These are phyloP conservation scores for Sphenostylis stenocarpa DNA, from an alignment of 306 rosid genomes.

Conservation along the genomic window DNA sequence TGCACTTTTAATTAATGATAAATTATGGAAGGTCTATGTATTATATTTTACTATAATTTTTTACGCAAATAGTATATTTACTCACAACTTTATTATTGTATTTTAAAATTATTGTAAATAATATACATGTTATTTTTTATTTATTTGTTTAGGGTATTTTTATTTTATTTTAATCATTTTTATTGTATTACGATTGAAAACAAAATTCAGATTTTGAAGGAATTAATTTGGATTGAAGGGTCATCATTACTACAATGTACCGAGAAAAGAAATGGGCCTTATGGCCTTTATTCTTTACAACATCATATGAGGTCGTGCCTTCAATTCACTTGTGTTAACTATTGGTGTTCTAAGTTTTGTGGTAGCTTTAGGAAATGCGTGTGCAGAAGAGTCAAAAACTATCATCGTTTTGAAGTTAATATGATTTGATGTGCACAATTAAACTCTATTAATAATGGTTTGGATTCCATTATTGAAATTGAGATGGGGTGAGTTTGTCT, in stretches of 20 bases:
- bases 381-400: neutral
- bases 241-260: neutral
- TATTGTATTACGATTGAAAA: neutral
- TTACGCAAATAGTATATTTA: too few relatives aligned
- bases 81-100: too few relatives aligned
- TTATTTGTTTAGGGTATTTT: too few relatives aligned
- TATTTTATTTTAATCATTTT: neutral
- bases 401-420: too few relatives aligned
- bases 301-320: neutral
- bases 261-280: neutral
- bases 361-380: neutral
- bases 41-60: too few relatives aligned
- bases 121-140: too few relatives aligned
- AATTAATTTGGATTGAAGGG: neutral
- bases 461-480: constrained; percentile 26
- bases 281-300: neutral
- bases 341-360: neutral
- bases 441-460: neutral
- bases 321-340: neutral
- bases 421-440: too few relatives aligned
- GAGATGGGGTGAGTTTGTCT: neutral
- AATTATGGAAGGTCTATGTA: too few relatives aligned
- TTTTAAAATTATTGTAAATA: too few relatives aligned
- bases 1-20: too few relatives aligned
- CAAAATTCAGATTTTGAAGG: neutral